Conservation (phyloP, 805 yeast genomes). For the Wickerhamiella vanderwaltii region DNA sequence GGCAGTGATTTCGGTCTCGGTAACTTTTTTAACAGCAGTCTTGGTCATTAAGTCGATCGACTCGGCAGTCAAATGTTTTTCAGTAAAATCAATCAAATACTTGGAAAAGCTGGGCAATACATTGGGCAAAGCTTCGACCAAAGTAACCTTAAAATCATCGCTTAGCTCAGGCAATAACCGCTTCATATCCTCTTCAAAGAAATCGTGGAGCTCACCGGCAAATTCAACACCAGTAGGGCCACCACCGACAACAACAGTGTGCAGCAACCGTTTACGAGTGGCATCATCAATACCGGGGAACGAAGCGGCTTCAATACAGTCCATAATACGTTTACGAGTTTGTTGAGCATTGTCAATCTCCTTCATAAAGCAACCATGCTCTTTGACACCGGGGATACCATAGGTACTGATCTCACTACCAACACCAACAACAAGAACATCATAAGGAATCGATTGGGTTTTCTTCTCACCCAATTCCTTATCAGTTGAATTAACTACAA, state of each 20-base stretch:
- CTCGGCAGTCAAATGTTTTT: constrained; percentile 54
- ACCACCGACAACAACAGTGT: constrained; percentile 91
- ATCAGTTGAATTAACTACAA: constrained; percentile 35
- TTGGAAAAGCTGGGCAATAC: constrained; percentile 46
- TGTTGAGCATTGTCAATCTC: constrained; percentile 81
- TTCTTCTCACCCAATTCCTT: constrained; percentile 24
- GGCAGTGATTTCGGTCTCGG: constrained; percentile 56
- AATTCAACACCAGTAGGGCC: constrained; percentile 98
- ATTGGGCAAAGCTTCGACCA: constrained; percentile 85
- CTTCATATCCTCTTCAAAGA: constrained; percentile 76
- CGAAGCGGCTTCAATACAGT: constrained; percentile 79
- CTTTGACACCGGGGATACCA: constrained; percentile 84
- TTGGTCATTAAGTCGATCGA: constrained; percentile 66
- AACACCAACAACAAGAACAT: constrained; percentile 80
- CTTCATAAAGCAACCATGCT: constrained; percentile 77
- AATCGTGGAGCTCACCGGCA: constrained; percentile 93
- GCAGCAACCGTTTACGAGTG: constrained; percentile 74
- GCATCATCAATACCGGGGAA: constrained; percentile 53
- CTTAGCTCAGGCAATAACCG: constrained; percentile 84
- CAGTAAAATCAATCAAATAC: constrained; percentile 51
- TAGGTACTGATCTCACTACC: constrained; percentile 94
- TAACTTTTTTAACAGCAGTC: constrained; percentile 82
- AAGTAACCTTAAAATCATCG: constrained; percentile 66
- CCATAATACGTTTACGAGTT: constrained; percentile 72
- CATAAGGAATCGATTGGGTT: constrained; percentile 46